Evolutionary conservation across 108 stramenopile species (phyloP).

Genomic region (Cylindrotheca fusiformis): DNA sequence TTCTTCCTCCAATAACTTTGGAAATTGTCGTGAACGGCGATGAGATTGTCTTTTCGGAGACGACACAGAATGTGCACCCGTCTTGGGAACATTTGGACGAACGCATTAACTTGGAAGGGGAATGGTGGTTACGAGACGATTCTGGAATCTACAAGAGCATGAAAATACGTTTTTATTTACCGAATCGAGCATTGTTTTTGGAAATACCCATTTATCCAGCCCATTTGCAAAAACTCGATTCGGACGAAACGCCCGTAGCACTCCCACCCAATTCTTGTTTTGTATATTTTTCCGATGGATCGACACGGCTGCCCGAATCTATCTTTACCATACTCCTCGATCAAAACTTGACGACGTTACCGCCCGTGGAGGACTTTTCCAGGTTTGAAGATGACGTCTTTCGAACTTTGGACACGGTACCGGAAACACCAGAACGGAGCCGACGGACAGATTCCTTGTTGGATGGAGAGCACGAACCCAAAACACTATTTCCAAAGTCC

Average conservation of each 20-base stretch:
- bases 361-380: constrained; percentile 29
- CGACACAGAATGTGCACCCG: constrained; percentile 39
- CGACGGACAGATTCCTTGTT: constrained; percentile 18
- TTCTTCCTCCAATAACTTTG: constrained; percentile 18
- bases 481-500: no score
- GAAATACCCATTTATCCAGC: constrained; percentile 81
- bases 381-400: constrained; percentile 51
- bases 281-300: constrained; percentile 69
- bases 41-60: neutral
- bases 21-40: constrained; percentile 11
- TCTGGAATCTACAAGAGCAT: constrained; percentile 18
- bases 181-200: constrained; percentile 41
- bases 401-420: constrained; percentile 24
- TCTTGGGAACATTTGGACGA: constrained; percentile 68
- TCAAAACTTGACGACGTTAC: constrained; percentile 7
- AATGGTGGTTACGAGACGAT: constrained; percentile 9
- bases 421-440: constrained; percentile 14
- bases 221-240: constrained; percentile 71
- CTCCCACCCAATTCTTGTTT: constrained; percentile 72
- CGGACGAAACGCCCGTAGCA: constrained; percentile 9
- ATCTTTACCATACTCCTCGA: constrained; percentile 43
- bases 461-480: constrained; percentile 12
- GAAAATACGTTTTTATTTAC: constrained; percentile 2
- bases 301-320: constrained; percentile 40
- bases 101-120: constrained; percentile 19